Base-by-base conservation (phyloP, 768 basidiomycete genomes). In the Amanita jacksonii region DNA sequence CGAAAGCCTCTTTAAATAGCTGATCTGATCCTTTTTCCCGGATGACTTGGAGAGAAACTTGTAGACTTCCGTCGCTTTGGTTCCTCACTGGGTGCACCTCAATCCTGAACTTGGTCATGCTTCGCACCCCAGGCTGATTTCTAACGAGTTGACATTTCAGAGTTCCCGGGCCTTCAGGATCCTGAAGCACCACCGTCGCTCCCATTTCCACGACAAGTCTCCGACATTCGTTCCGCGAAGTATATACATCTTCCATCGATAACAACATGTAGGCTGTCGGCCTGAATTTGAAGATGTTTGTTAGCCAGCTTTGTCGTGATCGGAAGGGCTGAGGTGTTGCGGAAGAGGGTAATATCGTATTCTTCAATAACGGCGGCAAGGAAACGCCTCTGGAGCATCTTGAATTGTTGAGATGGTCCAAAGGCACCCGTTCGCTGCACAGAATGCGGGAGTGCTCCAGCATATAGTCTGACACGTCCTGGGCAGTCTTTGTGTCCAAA, bases 21-120 rank as follows among this genome's bases (percentile, higher is more conserved):
- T 87, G 86, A 33, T 78, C 67, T 13, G 91, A 82, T 3, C 94
- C 94, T 60, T 81, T 91, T 66, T 96, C 92, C 51, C 87, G 81
- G 10, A 86, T 69, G 40, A 94, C 57, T 13, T 73, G 67, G 51
- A 94, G 60, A 28, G 69, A 67, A 9, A 83, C 76, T 48, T 70
- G 65, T 42, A 58, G 62, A 8, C 61, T 57, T 37, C 57, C 58
- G 25, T 59, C 49, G 65, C 76, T 35, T 63, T 71, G 49, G 57
- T 51, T 53, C 22, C 74, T 69, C 35, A 65, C 66, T 51, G 59
- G 57, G 23, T 74, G 67, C 52, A 92, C 67, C 56, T 94, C 90
- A 27, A 92, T 82, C 45, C 83, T 76, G 67, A 98, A 97, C 51
- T 77, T 78, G 27, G 27, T 12, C 28, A 82, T 47, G 12, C 16